Base-by-base conservation (phyloP, 805 yeast genomes). In the Vanderwaltozyma verrucispora region DNA sequence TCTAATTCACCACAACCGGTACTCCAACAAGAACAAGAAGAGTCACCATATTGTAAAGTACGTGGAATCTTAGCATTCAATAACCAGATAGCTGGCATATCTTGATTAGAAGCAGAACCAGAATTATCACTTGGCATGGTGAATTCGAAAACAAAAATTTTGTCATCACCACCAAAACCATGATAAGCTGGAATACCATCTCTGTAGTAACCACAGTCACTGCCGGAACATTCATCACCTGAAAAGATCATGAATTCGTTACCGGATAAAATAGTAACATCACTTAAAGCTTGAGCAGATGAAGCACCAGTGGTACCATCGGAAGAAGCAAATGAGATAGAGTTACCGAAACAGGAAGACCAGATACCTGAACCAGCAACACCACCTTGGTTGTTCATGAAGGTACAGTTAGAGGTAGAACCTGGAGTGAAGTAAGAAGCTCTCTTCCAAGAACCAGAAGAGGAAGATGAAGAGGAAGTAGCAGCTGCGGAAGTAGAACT, bases 1-100 rank as follows among this genome's bases (percentile, higher is more conserved):
- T 92, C 98, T 54, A 92, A 71, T 71, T 92, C 98, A 69, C 98
- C 98, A 68, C 98, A 92, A 44, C 97, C 97, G 38, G 94, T 72
- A 37, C 74, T 53, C 98, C 98, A 92, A 74, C 98, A 92, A 27
- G 96, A 86, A 71, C 97, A 92, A 16, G 73, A 59, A 19, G 78
- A 60, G 43, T 68, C 68, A 62, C 96, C 96, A 66, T 92, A 92
- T 68, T 92, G 97, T 55, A 79, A 66, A 49, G 96, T 88, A 73
- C 98, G 85, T 66, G 98, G 96, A 57, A 88, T 80, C 71, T 84
- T 83, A 45, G 95, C 95, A 63, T 88, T 88, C 61, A 88, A 75
- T 63, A 88, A 69, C 97, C 97, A 88, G 52, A 88, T 74, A 45
- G 98, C 97, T 49, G 98, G 98, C 97, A 92, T 89, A 63, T 92